phyloP scores from a whole-genome alignment of 352 stramenopile species.

The Phytophthora hibernalis region DNA sequence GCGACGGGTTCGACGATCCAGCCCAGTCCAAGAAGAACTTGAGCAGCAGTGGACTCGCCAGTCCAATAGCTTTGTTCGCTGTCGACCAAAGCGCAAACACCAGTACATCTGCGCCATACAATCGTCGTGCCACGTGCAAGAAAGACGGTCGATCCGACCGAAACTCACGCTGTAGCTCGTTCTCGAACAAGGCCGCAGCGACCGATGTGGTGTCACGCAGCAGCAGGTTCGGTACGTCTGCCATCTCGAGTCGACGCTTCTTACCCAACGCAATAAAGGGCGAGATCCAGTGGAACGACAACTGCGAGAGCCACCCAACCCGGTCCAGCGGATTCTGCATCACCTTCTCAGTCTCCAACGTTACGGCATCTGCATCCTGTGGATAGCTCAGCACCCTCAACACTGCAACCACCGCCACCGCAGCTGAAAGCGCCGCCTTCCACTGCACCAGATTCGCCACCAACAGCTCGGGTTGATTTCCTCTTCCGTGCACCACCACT shows the following conservation, averaged over 20 bases:
- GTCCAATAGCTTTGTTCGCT: constrained; percentile 72
- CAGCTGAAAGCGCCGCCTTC: constrained; percentile 4
- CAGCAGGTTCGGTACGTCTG: constrained; percentile 67
- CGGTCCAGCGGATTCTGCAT: constrained; percentile 58
- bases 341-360: not conserved
- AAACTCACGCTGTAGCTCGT: constrained; percentile 49
- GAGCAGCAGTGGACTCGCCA: constrained; percentile 75
- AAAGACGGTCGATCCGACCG: constrained; percentile 44
- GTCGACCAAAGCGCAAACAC: constrained; percentile 75
- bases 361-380: not conserved
- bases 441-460: constrained; percentile 18
- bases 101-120: constrained; percentile 72
- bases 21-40: constrained; percentile 87
- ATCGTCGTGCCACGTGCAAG: constrained; percentile 48
- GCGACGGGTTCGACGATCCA: constrained; percentile 38
- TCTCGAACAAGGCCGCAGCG: constrained; percentile 53
- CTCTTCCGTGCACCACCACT: constrained; percentile 5
- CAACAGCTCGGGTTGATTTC: not conserved
- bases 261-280: constrained; percentile 65
- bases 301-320: constrained; percentile 57
- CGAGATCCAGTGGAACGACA: constrained; percentile 78
- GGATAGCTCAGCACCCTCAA: constrained; percentile 14
- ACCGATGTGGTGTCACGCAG: constrained; percentile 51
- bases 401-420: constrained; percentile 14
- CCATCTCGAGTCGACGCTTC: constrained; percentile 60